Evolutionary conservation across 1,284 basidiomycete genomes (phyloP).

Genomic region (Boletus subluridellus): DNA sequence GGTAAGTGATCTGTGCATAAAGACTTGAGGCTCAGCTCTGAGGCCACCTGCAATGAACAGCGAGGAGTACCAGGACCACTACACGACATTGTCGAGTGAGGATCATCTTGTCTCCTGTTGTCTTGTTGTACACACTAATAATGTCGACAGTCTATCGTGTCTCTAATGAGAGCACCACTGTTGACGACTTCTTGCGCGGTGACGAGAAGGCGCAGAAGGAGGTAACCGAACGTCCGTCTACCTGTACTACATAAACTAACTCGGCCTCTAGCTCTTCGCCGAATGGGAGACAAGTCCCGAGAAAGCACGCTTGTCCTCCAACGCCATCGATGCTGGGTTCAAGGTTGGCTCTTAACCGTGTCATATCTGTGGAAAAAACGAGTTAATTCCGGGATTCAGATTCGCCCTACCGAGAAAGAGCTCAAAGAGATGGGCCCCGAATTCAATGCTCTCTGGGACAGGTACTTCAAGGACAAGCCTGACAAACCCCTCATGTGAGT

Average conservation of each 20-base stretch:
- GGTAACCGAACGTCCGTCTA: constrained; percentile 27
- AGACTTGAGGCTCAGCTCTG: background rate
- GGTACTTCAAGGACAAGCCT: constrained; percentile 71
- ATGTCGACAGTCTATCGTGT: constrained; percentile 60
- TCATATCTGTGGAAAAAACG: background rate
- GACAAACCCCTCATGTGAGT: constrained; percentile 68
- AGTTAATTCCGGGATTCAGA: constrained; percentile 34
- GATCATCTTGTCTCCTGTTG: background rate
- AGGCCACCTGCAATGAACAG: constrained; percentile 32
- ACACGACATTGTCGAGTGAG: constrained; percentile 62
- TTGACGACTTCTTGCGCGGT: constrained; percentile 68
- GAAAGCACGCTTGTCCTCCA: constrained; percentile 65
- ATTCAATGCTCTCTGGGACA: constrained; percentile 64
- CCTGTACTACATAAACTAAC: background rate
- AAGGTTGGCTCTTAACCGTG: constrained; percentile 42
- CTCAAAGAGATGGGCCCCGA: constrained; percentile 74
- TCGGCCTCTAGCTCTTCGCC: constrained; percentile 46
- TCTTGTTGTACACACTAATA: background rate
- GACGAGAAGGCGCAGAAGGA: constrained; percentile 56
- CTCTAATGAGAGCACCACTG: constrained; percentile 58
- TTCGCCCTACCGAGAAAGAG: constrained; percentile 64
- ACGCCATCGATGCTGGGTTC: constrained; percentile 70
- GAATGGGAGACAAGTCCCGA: constrained; percentile 70
- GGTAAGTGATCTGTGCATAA: constrained; percentile 38
- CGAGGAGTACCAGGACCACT: constrained; percentile 72